These are phyloP conservation scores for Posidonia oceanica DNA, from an alignment of 116 monocot species.

Conservation along the genomic window DNA sequence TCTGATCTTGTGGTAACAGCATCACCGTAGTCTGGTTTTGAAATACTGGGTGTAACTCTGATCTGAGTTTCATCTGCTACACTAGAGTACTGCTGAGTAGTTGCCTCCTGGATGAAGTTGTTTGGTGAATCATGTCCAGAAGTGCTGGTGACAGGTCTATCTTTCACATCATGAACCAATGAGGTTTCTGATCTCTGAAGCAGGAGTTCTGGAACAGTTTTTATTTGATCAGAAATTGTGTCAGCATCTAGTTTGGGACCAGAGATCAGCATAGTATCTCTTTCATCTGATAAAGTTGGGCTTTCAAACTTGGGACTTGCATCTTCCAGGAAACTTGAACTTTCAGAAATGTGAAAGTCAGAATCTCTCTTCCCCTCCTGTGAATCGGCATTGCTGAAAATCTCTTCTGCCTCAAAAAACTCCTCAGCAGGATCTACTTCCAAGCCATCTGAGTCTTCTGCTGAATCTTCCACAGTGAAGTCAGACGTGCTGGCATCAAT, in stretches of 20 bases:
- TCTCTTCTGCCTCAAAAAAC: conserved; percentile 98
- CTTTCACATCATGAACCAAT: not conserved
- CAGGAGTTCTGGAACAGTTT: not conserved
- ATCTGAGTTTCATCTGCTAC: conserved; percentile 3
- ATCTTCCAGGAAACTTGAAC: not conserved
- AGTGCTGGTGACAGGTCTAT: not conserved
- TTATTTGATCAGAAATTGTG: not conserved
- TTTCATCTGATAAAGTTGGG: conserved; percentile 9
- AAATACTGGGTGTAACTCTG: conserved; percentile 1
- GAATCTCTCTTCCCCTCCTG: conserved; percentile 41
- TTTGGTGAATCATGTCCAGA: not conserved
- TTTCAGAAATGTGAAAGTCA: conserved; percentile 21
- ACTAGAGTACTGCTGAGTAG: not conserved
- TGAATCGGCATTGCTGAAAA: conserved; percentile 69
- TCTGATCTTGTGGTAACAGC: not conserved
- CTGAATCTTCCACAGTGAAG: conserved; percentile 22
- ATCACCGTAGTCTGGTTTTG: conserved; percentile 2
- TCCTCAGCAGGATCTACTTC: conserved; percentile 44
- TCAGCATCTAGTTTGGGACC: conserved; percentile 5
- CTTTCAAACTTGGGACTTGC: conserved; percentile 12
- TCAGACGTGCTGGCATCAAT: conserved; percentile 37
- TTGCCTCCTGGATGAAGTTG: not conserved
- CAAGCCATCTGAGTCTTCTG: conserved; percentile 34
- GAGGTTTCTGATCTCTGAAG: not conserved
- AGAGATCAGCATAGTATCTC: conserved; percentile 1